These are phyloP conservation scores for Suillus subaureus DNA, from an alignment of 768 basidiomycete species.

Conservation along the genomic window DNA sequence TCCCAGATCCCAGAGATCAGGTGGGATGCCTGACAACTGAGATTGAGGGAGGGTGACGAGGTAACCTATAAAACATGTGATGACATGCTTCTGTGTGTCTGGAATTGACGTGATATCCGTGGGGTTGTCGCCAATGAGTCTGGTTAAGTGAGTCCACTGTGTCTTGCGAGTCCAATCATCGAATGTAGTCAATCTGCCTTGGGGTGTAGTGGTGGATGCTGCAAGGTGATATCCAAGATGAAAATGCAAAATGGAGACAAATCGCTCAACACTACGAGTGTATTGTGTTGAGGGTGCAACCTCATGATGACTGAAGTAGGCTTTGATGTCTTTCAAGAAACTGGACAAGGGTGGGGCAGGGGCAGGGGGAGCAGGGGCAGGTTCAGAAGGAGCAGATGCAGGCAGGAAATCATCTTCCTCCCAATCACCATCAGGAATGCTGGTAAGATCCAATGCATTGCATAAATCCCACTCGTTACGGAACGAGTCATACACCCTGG, in stretches of 20 bases:
- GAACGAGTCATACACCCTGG: neutral
- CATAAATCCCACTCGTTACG: constrained; percentile 4
- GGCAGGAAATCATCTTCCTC: constrained; percentile 1
- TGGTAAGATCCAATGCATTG: neutral
- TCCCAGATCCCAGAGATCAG: constrained; percentile 4
- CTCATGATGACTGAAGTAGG: neutral
- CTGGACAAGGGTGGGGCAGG: neutral
- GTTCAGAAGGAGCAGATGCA: neutral
- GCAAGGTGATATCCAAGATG: neutral
- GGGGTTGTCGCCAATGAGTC: neutral
- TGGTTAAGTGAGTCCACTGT: neutral
- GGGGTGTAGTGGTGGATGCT: neutral
- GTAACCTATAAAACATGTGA: neutral
- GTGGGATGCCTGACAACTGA: neutral
- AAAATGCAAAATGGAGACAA: neutral
- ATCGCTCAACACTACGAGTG: neutral
- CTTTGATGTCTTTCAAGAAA: neutral
- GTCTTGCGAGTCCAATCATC: neutral
- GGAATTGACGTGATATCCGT: neutral
- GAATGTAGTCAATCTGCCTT: neutral
- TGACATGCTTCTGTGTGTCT: neutral
- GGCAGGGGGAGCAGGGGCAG: neutral
- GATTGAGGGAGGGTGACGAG: neutral
- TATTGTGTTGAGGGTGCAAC: neutral
- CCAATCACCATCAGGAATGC: neutral